Evolutionary conservation across 768 basidiomycete genomes (phyloP).

Genomic region (Rhodosporidiobolus sp.): DNA sequence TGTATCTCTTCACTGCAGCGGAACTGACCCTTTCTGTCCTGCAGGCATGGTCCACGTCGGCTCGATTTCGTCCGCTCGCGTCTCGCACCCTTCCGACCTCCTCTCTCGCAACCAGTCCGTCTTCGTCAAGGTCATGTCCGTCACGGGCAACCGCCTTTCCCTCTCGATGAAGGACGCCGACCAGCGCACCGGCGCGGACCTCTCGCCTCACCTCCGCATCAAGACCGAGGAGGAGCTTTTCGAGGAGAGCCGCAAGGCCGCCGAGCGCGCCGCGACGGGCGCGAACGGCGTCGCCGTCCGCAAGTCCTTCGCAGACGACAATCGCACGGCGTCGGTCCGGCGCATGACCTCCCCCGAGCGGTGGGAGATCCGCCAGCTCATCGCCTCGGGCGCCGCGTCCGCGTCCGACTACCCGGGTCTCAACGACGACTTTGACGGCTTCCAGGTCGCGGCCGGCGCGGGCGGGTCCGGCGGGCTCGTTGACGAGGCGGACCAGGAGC

Average conservation of each 20-base stretch:
- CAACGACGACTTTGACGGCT: slow-evolving; percentile 54
- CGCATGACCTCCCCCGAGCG: slow-evolving; percentile 92
- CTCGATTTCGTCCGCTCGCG: slow-evolving; percentile 76
- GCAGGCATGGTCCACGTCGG: slow-evolving; percentile 97
- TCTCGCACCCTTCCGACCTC: slow-evolving; percentile 80
- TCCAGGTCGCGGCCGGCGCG: slow-evolving; percentile 43
- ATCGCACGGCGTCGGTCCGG: slow-evolving; percentile 72
- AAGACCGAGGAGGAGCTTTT: slow-evolving; percentile 85
- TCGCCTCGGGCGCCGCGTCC: slow-evolving; percentile 86
- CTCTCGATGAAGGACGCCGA: slow-evolving; percentile 99
- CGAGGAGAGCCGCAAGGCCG: slow-evolving; percentile 68
- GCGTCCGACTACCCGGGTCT: slow-evolving; percentile 92
- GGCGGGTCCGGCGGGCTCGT: slow-evolving; percentile 61
- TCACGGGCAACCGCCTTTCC: slow-evolving; percentile 73
- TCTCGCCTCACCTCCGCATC: slow-evolving; percentile 90
- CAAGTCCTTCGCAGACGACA: slow-evolving; percentile 47
- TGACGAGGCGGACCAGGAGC: slow-evolving; percentile 74
- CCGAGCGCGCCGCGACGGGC: slow-evolving; percentile 68
- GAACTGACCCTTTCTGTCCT: slow-evolving; percentile 10
- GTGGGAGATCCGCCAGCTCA: slow-evolving; percentile 99
- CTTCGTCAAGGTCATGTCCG: slow-evolving; percentile 95
- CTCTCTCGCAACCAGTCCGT: slow-evolving; percentile 78
- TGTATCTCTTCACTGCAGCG: not conserved
- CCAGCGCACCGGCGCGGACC: slow-evolving; percentile 79
- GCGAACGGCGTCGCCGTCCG: slow-evolving; percentile 78